Evolutionary conservation across 2,329 filamentous ascomycete species (phyloP), one percentile per base, ranked within the genome.

Genomic region (Claviceps paspali): DNA sequence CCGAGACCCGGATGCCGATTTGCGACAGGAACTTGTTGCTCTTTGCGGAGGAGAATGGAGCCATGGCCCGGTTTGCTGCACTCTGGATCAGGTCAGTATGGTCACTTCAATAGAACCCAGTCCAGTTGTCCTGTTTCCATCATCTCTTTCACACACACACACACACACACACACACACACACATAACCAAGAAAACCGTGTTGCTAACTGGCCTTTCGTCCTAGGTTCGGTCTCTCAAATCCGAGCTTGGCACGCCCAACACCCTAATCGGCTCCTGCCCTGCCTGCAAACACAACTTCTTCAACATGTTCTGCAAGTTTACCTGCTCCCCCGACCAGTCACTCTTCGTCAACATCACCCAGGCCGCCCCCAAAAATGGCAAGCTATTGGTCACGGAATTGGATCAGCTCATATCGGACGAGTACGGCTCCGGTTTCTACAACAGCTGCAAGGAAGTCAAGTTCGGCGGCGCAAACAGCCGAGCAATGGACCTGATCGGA

Each of bases 391-490:
- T 95, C 11, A 85, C 82, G 1, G 85, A 95, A 61, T 63, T 98
- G 17, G 87, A 95, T 52, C 88, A 95, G 52, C 64, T 96, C 5
- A 76, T 95, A 48, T 84, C 85, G 2, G 69, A 86, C 39, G 68
- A 81, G 37, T 96, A 92, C 55, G 87, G 85, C 30, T 69, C 73
- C 7, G 86, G 82, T 1, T 92, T 98, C 63, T 98, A 87, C 56
- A 73, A 94, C 59, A 98, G 91, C 61, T 98, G 91, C 66, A 96
- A 96, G 61, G 86, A 98, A 56, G 88, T 98, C 60, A 98, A 98
- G 55, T 95, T 96, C 51, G 91, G 91, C 26, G 82, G 87, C 6
- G 87, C 88, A 29, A 94, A 94, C 53, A 81, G 83, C 42, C 86
- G 81, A 51, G 91, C 88, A 12, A 98, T 98, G 73, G 81, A 88